A percentile compares a stretch with the other conserved stretches of the same genome.
Evolutionary conservation across 1,284 basidiomycete species (phyloP).

Genomic region (Naganishia albida): DNA sequence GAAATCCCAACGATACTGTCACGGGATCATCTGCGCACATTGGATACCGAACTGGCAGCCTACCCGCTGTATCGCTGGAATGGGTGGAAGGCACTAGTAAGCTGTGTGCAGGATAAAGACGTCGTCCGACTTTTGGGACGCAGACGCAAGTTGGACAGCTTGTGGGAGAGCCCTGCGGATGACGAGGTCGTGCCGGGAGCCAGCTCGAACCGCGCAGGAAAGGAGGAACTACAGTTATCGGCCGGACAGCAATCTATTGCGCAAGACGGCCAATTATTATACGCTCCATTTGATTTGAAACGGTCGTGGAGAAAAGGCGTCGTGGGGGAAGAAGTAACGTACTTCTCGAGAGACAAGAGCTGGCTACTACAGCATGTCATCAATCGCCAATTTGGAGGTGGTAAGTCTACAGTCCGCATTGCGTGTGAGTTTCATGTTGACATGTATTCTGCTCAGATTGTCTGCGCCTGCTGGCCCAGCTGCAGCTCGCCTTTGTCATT

Average conservation of each 20-base stretch:
- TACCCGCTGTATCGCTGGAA: conserved; percentile 50
- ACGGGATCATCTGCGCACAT: conserved; percentile 49
- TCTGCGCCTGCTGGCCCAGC: conserved; percentile 46
- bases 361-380: conserved; percentile 49
- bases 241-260: neutral
- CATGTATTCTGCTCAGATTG: conserved; percentile 42
- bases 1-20: conserved; percentile 36
- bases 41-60: conserved; percentile 53
- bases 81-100: conserved; percentile 47
- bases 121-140: conserved; percentile 44
- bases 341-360: conserved; percentile 55
- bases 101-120: conserved; percentile 40
- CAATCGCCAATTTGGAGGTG: conserved; percentile 39
- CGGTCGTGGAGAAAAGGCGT: conserved; percentile 54
- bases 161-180: conserved; percentile 37
- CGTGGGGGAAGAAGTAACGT: conserved; percentile 52
- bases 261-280: conserved; percentile 34
- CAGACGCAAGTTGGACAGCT: conserved; percentile 44
- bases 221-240: neutral
- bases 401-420: conserved; percentile 40
- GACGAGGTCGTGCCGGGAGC: conserved; percentile 24
- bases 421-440: neutral
- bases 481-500: conserved; percentile 55
- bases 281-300: conserved; percentile 51
- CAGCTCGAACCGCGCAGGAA: neutral